phyloP scores from a whole-genome alignment of 306 rosid species.

The Fragaria ananassa region DNA sequence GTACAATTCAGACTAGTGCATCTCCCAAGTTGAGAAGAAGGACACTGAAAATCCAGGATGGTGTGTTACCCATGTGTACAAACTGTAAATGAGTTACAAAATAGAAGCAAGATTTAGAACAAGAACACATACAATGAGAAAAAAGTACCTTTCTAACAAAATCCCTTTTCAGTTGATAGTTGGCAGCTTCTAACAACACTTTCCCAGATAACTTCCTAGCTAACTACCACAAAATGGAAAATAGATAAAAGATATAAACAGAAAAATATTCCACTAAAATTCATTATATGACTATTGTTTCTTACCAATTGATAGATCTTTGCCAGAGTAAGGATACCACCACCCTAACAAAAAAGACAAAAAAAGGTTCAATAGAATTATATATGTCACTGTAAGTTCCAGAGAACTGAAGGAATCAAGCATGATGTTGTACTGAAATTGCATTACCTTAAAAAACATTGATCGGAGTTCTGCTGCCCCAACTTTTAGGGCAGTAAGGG shows the following conservation, averaged over 20 bases:
- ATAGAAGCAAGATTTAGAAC: background rate
- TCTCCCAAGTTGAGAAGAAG: too few relatives aligned
- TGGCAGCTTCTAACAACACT: constrained; percentile 77
- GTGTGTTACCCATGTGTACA: background rate
- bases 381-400: constrained; percentile 17
- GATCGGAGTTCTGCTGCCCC: constrained; percentile 60
- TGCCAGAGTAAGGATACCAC: constrained; percentile 63
- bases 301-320: constrained; percentile 79
- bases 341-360: constrained; percentile 49
- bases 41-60: background rate
- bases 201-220: constrained; percentile 73
- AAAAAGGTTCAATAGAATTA: constrained; percentile 12
- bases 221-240: constrained; percentile 47
- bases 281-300: constrained; percentile 20
- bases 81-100: background rate
- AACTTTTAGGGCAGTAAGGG: constrained; percentile 50
- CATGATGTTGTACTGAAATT: constrained; percentile 10
- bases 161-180: constrained; percentile 83
- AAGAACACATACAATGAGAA: constrained; percentile 3
- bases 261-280: background rate
- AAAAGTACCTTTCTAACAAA: constrained; percentile 63
- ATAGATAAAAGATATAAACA: constrained; percentile 24
- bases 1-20: too few relatives aligned
- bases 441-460: constrained; percentile 62
- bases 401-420: constrained; percentile 11